Conservation (phyloP, 2,329 filamentous ascomycete genomes). For the Microsporum ferrugineum region DNA sequence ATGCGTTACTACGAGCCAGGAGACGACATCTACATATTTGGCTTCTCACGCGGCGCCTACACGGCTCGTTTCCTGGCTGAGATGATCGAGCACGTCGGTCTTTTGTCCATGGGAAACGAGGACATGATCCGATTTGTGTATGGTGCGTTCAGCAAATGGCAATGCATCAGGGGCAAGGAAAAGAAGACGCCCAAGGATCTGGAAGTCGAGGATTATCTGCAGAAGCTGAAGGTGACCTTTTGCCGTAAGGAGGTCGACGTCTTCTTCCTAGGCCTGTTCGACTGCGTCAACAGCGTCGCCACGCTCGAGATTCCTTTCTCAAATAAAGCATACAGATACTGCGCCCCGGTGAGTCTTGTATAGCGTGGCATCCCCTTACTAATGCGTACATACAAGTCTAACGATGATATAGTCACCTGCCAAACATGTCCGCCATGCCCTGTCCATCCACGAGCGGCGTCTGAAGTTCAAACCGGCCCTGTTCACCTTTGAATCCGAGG, state of each 20-base stretch:
- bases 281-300: conserved; percentile 43
- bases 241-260: conserved; percentile 38
- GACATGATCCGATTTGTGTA: conserved; percentile 45
- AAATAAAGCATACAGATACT: conserved; percentile 27
- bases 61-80: conserved; percentile 44
- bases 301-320: conserved; percentile 27
- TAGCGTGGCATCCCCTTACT: conserved; percentile 6
- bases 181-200: conserved; percentile 14
- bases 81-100: conserved; percentile 40
- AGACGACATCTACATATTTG: conserved; percentile 45
- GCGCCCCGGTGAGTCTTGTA: conserved; percentile 25
- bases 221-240: conserved; percentile 40
- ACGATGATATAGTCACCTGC: conserved; percentile 29
- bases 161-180: conserved; percentile 23
- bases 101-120: conserved; percentile 43
- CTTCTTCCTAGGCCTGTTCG: conserved; percentile 47
- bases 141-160: conserved; percentile 22
- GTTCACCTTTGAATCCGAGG: conserved; percentile 22
- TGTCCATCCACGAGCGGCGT: conserved; percentile 44
- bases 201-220: conserved; percentile 22
- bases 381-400: conserved; percentile 13
- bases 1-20: conserved; percentile 44
- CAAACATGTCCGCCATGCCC: conserved; percentile 41
- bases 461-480: conserved; percentile 46
- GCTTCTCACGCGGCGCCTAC: conserved; percentile 44